Conservation (phyloP, 371 early-diverging fungal genomes). For the Smittium culicis region DNA sequence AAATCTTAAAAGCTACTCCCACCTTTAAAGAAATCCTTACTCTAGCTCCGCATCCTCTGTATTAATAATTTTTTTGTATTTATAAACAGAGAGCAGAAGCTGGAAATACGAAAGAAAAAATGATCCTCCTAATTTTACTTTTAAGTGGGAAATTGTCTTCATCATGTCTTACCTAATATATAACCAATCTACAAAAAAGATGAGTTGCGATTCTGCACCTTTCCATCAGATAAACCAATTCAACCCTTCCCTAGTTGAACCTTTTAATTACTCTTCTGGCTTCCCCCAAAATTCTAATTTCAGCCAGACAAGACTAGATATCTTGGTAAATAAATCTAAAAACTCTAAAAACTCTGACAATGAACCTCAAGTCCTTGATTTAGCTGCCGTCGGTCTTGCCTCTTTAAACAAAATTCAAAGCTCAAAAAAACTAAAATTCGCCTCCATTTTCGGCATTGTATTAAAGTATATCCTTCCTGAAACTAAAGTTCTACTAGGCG, state of each 20-base stretch:
- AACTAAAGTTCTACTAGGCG: constrained; percentile 35
- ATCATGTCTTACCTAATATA: not conserved
- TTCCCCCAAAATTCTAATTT: not conserved
- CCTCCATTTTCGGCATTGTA: constrained; percentile 4
- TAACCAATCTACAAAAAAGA: not conserved
- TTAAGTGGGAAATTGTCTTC: not conserved
- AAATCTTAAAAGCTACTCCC: too few species aligned
- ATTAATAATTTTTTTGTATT: too few species aligned
- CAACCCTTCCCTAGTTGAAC: not conserved
- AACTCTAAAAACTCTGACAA: not conserved
- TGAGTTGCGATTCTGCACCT: not conserved
- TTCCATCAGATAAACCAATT: too few species aligned
- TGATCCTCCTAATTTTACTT: too few species aligned
- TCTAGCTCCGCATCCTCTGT: too few species aligned
- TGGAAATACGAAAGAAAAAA: too few species aligned
- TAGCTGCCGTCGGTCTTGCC: not conserved
- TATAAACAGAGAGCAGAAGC: too few species aligned
- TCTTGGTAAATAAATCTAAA: not conserved
- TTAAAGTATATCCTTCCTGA: constrained; percentile 38
- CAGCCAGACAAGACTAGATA: not conserved
- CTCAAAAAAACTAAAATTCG: not conserved
- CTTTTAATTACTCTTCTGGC: not conserved
- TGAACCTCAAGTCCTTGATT: not conserved
- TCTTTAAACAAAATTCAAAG: not conserved
- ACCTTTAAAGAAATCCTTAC: too few species aligned